A percentile compares a stretch with the other conserved stretches of the same genome.
phyloP scores from a whole-genome alignment of 192 early-diverging fungal species.

The Gryganskiella cystojenkinii region DNA sequence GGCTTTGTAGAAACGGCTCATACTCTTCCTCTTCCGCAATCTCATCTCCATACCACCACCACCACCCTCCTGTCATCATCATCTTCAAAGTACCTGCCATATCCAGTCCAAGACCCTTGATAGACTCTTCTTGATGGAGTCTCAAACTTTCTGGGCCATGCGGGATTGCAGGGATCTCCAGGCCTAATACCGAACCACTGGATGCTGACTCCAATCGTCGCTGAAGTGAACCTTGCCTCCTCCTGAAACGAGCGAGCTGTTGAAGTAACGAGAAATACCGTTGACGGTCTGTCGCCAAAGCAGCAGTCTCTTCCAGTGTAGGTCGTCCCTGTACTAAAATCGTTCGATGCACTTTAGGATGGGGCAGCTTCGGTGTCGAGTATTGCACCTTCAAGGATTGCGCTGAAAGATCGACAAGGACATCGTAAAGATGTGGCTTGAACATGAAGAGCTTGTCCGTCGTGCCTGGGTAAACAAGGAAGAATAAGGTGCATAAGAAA shows the following conservation, averaged over 20 bases:
- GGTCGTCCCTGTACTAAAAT: neutral
- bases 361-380: constrained; percentile 5
- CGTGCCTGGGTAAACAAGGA: constrained; percentile 45
- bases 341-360: constrained; percentile 14
- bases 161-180: neutral
- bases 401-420: constrained; percentile 55
- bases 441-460: constrained; percentile 60
- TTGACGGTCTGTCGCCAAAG: constrained; percentile 37
- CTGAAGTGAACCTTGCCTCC: constrained; percentile 9
- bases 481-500: neutral
- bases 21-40: constrained; percentile 26
- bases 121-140: neutral
- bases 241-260: constrained; percentile 30
- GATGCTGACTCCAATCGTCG: constrained; percentile 18
- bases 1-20: constrained; percentile 10
- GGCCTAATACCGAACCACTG: too few species aligned
- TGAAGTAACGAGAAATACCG: constrained; percentile 57
- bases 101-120: constrained; percentile 11
- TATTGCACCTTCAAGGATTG: neutral
- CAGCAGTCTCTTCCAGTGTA: constrained; percentile 11
- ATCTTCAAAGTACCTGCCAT: constrained; percentile 53
- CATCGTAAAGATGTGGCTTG: constrained; percentile 59
- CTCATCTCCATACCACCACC: constrained; percentile 61
- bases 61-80: constrained; percentile 60
- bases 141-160: too few species aligned